Evolutionary conservation across 805 yeast species (phyloP).

Genomic region (Yarrowia keelungensis): DNA sequence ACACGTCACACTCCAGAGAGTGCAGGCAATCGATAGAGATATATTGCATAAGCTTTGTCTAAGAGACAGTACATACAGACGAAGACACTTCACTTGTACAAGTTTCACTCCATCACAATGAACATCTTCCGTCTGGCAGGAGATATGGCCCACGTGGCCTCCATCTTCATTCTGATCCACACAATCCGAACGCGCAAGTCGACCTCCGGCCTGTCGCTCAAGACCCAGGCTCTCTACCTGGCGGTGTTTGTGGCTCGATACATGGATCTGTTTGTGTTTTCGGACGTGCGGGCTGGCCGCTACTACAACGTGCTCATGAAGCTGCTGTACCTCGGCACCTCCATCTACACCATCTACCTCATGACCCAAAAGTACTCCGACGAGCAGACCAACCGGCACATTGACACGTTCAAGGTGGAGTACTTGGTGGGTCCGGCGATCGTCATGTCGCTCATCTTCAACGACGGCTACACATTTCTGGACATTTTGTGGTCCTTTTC

Average conservation of each 20-base stretch:
- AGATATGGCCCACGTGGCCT: slow-evolving; percentile 82
- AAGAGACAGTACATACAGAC: no score
- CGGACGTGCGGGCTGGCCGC: slow-evolving; percentile 45
- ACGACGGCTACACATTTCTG: slow-evolving; percentile 63
- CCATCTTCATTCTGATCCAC: slow-evolving; percentile 76
- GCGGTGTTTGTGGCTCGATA: slow-evolving; percentile 77
- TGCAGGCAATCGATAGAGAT: slow-evolving; percentile 8
- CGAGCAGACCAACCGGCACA: slow-evolving; percentile 60
- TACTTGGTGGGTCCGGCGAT: slow-evolving; percentile 72
- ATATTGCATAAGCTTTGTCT: slow-evolving; percentile 1
- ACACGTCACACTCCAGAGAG: slow-evolving; percentile 25
- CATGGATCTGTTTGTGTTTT: slow-evolving; percentile 64
- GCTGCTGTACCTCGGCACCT: slow-evolving; percentile 75
- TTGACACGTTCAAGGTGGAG: slow-evolving; percentile 76
- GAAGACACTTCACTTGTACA: no score
- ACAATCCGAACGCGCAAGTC: slow-evolving; percentile 70
- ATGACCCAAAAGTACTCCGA: slow-evolving; percentile 68
- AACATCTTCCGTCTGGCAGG: slow-evolving; percentile 52
- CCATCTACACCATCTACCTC: slow-evolving; percentile 74
- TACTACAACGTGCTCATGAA: slow-evolving; percentile 81
- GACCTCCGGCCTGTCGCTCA: slow-evolving; percentile 83
- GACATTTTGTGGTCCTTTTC: slow-evolving; percentile 84
- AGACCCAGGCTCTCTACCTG: slow-evolving; percentile 82
- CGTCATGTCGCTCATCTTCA: slow-evolving; percentile 66
- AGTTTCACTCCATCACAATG: slow-evolving; percentile 3